Evolutionary conservation across 1,284 basidiomycete genomes (phyloP), one percentile per base, ranked within the genome.

Genomic region (Peniophora sp.): DNA sequence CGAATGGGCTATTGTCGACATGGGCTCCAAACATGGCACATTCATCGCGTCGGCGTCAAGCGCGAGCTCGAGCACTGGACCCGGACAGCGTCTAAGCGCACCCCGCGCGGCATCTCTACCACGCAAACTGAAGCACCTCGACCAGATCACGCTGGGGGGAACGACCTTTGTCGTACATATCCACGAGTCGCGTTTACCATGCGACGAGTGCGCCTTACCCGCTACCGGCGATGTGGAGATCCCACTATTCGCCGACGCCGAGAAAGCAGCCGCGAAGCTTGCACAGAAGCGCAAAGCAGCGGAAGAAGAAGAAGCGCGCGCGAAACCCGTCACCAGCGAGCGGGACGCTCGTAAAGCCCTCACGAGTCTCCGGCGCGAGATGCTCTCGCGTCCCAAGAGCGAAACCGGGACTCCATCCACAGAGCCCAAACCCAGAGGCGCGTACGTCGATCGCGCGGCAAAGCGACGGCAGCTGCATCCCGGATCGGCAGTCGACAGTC

Each of bases 11-110:
- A 68, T 85, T 36, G 87, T 90, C 11, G 87, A 90, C 60, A 85
- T 88, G 84, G 87, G 87, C 20, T 88, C 85, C 39, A 83, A 81
- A 62, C 88, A 90, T 58, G 88, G 87, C 9, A 88, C 87, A 1
- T 88, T 82, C 61, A 53, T 86, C 56, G 70, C 48, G 63, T 57
- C 62, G 32, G 46, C 39, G 9, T 23, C 48, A 15, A 39, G 46
- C 10, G 44, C 37, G 48, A 57, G 48, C 41, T 45, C 20, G 48
- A 43, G 43, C 57, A 61, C 32, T 24, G 51, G 42, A 60, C 18
- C 18, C n/a, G 37, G 75, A 74, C 15, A 54, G 43, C 76, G 87
- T 46, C 68, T 90, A 47, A 88, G 86, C 34, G 72, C 76, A 45
- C 63, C 83, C 35, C 74, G 82, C 52, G 68, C 72, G 47, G 81